These are phyloP conservation scores for Physcomitrium patens DNA, from an alignment of 225 moss, liverwort and hornwort species.

Conservation along the genomic window DNA sequence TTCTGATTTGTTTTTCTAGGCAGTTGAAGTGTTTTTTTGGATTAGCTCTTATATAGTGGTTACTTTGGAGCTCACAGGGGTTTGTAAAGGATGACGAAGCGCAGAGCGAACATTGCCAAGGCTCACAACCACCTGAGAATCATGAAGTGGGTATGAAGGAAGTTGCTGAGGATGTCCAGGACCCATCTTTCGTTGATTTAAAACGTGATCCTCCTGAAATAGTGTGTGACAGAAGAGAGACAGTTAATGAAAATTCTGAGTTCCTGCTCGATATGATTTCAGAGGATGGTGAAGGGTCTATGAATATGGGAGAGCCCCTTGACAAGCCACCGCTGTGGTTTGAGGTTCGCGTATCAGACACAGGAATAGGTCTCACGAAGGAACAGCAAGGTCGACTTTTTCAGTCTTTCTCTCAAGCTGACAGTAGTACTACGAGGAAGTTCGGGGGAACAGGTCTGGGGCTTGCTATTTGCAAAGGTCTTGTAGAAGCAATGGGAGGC, in stretches of 20 bases:
- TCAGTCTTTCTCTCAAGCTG: conserved; percentile 93
- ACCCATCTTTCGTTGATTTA: not conserved
- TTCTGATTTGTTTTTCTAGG: not conserved
- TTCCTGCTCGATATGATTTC: not conserved
- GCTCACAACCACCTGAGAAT: not conserved
- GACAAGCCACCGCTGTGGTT: conserved; percentile 60
- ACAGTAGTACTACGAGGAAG: conserved; percentile 88
- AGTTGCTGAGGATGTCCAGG: not conserved
- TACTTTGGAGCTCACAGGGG: not conserved
- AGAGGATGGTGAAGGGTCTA: conserved; percentile 39
- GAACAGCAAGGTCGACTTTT: conserved; percentile 89
- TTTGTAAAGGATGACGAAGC: conserved; percentile 26
- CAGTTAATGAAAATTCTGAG: conserved; percentile 9
- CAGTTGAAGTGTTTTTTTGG: not conserved
- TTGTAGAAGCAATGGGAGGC: conserved; percentile 88
- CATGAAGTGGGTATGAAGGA: not conserved
- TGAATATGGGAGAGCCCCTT: conserved; percentile 28
- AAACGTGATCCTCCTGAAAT: not conserved
- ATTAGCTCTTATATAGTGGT: not conserved
- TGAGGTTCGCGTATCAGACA: conserved; percentile 67
- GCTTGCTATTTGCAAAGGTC: conserved; percentile 89
- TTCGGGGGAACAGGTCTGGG: conserved; percentile 91
- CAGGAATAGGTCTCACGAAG: conserved; percentile 75
- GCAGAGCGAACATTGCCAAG: conserved; percentile 19
- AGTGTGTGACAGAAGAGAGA: conserved; percentile 4